Evolutionary conservation across 441 rosid species (phyloP).

Genomic region (Erodium moschatum): DNA sequence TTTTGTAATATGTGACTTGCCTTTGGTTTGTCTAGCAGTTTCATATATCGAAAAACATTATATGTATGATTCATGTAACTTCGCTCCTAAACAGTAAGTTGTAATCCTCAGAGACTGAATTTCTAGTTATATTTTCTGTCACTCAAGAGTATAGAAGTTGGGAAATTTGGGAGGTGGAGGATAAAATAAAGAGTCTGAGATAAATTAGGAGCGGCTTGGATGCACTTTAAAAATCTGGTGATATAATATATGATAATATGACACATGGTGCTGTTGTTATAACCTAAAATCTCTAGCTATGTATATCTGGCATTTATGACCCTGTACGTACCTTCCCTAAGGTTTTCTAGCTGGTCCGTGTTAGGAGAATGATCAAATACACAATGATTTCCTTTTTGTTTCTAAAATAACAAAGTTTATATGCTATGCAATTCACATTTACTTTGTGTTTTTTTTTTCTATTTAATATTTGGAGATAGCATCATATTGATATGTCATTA

Average conservation of each 20-base stretch:
- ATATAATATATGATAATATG: slow-evolving; percentile 4
- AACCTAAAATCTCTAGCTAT: neutral
- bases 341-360: neutral
- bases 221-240: neutral
- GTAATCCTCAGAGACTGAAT: neutral
- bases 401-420: neutral
- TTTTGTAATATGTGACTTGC: neutral
- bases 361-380: neutral
- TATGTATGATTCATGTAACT: neutral
- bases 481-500: neutral
- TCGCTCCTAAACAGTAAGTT: no score
- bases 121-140: neutral
- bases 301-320: neutral
- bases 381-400: neutral
- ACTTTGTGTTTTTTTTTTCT: neutral
- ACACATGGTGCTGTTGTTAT: neutral
- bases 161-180: neutral
- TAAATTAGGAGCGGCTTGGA: neutral
- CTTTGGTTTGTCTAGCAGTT: neutral
- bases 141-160: neutral
- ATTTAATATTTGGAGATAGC: neutral
- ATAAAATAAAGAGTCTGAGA: neutral
- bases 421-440: neutral
- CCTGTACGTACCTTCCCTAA: neutral
- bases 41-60: no score